Evolutionary conservation across 2,329 filamentous ascomycete species (phyloP).

Genomic region (Neonectria coccinea): DNA sequence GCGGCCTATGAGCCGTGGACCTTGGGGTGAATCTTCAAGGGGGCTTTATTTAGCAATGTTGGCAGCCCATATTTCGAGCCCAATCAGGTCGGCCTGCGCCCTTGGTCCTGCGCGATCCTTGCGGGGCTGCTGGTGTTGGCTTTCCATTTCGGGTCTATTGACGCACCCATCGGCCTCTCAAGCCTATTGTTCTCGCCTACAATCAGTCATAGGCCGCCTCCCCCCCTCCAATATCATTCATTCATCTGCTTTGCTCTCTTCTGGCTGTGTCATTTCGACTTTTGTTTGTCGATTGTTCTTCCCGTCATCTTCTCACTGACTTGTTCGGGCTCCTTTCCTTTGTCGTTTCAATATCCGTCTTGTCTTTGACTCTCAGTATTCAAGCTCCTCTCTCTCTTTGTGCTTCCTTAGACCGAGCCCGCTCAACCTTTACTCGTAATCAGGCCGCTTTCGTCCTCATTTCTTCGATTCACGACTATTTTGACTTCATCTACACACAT

Average conservation of each 20-base stretch:
- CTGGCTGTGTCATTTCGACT: conserved; percentile 13
- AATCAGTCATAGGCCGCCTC: conserved; percentile 12
- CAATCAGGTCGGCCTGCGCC: conserved; percentile 42
- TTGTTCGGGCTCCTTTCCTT: conserved; percentile 40
- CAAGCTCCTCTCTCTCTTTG: conserved; percentile 27
- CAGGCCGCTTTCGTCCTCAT: conserved; percentile 10
- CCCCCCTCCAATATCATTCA: conserved; percentile 11
- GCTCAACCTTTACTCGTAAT: conserved; percentile 20
- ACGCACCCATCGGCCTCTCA: not conserved
- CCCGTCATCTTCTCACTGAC: conserved; percentile 22
- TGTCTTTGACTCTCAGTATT: conserved; percentile 22
- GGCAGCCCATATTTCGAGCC: conserved; percentile 30
- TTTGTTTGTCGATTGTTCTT: conserved; percentile 15
- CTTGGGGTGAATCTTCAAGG: conserved; percentile 27
- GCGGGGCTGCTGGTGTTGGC: conserved; percentile 29
- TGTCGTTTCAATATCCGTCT: conserved; percentile 32
- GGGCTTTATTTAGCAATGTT: conserved; percentile 47
- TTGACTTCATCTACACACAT: conserved; percentile 29
- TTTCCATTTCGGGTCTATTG: conserved; percentile 15
- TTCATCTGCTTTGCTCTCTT: conserved; percentile 2
- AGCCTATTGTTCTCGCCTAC: conserved; percentile 16
- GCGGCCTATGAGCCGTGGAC: conserved; percentile 41
- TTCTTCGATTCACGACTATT: conserved; percentile 14
- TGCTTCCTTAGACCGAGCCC: conserved; percentile 27
- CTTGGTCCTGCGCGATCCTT: conserved; percentile 34